These are phyloP conservation scores for Mycena albidolilacea DNA, from an alignment of 768 basidiomycete species.

Conservation along the genomic window DNA sequence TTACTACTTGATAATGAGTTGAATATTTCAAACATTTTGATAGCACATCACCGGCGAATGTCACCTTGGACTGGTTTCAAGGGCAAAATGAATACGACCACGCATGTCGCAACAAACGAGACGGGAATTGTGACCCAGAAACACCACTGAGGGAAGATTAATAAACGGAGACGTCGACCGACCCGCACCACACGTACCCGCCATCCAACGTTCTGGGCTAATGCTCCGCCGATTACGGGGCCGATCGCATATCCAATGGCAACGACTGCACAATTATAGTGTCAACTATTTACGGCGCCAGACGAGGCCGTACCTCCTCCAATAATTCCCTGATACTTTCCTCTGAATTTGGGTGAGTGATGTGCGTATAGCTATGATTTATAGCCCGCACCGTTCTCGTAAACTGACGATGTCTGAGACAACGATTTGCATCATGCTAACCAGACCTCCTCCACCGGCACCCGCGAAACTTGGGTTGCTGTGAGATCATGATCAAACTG, in stretches of 20 bases:
- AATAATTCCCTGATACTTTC: constrained; percentile 85
- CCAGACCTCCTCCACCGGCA: constrained; percentile 79
- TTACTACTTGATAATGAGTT: constrained; percentile 58
- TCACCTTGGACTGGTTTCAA: constrained; percentile 78
- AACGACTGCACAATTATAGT: constrained; percentile 43
- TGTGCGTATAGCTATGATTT: not conserved
- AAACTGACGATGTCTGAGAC: constrained; percentile 82
- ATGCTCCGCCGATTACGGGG: constrained; percentile 76
- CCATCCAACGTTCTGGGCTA: constrained; percentile 76
- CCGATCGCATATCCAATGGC: constrained; percentile 77
- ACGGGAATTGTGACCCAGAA: constrained; percentile 82
- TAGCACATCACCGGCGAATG: constrained; percentile 58
- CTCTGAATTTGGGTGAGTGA: constrained; percentile 52
- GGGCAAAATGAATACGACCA: constrained; percentile 75
- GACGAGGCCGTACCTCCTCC: constrained; percentile 52
- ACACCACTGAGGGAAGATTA: constrained; percentile 66
- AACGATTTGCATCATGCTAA: constrained; percentile 80
- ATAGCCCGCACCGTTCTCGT: constrained; percentile 65
- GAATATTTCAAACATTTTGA: not conserved
- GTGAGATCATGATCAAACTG: not conserved
- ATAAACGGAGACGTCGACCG: not conserved
- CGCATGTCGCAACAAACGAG: constrained; percentile 65
- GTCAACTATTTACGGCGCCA: not conserved
- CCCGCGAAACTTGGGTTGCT: constrained; percentile 60
- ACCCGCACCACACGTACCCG: constrained; percentile 55